A percentile compares a stretch with the other conserved stretches of the same genome.
These are phyloP conservation scores for Aspergillus transmontanensis DNA, from an alignment of 2,329 filamentous ascomycete genomes.

Conservation along the genomic window DNA sequence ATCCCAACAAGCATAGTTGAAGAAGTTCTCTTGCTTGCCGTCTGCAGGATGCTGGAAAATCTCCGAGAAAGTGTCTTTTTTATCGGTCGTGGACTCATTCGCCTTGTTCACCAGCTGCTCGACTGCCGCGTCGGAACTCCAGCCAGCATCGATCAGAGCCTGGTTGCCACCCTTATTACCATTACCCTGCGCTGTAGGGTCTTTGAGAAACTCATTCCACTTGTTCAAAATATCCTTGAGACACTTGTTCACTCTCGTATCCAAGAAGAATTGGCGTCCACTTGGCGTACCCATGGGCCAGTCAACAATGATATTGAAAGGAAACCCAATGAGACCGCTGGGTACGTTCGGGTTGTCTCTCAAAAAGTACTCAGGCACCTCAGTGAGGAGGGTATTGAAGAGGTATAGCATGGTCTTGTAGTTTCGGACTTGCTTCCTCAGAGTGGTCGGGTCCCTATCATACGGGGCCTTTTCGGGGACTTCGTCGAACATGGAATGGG, in stretches of 20 bases:
- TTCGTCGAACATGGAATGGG: conserved; percentile 13
- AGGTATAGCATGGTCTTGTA: conserved; percentile 14
- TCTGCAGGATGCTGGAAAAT: background rate
- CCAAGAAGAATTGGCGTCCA: conserved; percentile 8
- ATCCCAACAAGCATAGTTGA: background rate
- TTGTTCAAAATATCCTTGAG: background rate
- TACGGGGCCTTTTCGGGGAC: conserved; percentile 12
- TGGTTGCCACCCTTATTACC: background rate
- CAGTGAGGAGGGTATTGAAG: conserved; percentile 7
- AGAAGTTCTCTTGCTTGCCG: background rate
- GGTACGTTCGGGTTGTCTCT: background rate
- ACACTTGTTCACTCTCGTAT: background rate
- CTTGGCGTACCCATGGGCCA: conserved; percentile 9
- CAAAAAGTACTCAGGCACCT: conserved; percentile 9
- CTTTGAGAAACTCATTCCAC: background rate
- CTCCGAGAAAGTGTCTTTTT: background rate
- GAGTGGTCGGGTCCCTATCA: conserved; percentile 12
- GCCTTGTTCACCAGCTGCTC: background rate
- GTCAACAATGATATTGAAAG: conserved; percentile 9
- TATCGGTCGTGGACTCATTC: background rate
- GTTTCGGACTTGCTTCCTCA: conserved; percentile 12
- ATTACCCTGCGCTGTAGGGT: background rate
- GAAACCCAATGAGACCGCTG: conserved; percentile 9
- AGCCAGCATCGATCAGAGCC: background rate
- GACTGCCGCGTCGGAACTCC: background rate